These are phyloP conservation scores for Tulasnella sp. DNA, from an alignment of 768 basidiomycete species.

Conservation along the genomic window DNA sequence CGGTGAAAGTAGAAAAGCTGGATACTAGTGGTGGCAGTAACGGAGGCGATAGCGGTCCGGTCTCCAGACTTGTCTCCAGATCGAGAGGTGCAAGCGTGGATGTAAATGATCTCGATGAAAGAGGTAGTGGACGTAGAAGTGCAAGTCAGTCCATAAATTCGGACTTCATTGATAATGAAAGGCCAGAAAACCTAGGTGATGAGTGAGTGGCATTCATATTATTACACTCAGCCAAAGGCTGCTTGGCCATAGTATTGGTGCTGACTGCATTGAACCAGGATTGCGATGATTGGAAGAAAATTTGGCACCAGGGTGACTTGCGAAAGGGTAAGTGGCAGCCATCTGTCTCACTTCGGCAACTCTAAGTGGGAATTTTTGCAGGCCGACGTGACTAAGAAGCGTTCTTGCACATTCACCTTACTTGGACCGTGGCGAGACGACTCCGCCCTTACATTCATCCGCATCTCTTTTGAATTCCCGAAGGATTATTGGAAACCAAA, in stretches of 20 bases:
- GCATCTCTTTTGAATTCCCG: slow-evolving; percentile 83
- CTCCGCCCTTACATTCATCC: slow-evolving; percentile 65
- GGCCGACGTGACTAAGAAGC: slow-evolving; percentile 31
- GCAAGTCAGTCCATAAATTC: slow-evolving; percentile 13
- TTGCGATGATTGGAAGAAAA: slow-evolving; percentile 7
- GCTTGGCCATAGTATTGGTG: background rate
- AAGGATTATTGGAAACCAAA: slow-evolving; percentile 56
- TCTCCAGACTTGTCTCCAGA: slow-evolving; percentile 11
- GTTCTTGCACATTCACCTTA: slow-evolving; percentile 73
- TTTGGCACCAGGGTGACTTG: slow-evolving; percentile 11
- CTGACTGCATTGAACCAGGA: background rate
- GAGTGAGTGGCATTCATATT: slow-evolving; percentile 38
- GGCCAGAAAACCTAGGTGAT: slow-evolving; percentile 48
- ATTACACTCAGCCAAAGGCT: background rate
- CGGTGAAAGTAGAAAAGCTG: slow-evolving; percentile 44
- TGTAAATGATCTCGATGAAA: slow-evolving; percentile 27
- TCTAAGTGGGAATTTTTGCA: slow-evolving; percentile 13
- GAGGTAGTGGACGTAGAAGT: slow-evolving; percentile 29
- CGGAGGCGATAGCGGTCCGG: slow-evolving; percentile 8
- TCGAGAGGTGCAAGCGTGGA: slow-evolving; percentile 11
- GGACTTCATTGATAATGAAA: slow-evolving; percentile 21
- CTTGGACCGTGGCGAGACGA: slow-evolving; percentile 85
- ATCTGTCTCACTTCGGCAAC: background rate
- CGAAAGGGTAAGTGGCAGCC: background rate
- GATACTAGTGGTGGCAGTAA: slow-evolving; percentile 9